Evolutionary conservation across 495 filamentous ascomycete genomes (phyloP), one percentile per base, ranked within the genome.

Genomic region (Aspergillus ostianus): DNA sequence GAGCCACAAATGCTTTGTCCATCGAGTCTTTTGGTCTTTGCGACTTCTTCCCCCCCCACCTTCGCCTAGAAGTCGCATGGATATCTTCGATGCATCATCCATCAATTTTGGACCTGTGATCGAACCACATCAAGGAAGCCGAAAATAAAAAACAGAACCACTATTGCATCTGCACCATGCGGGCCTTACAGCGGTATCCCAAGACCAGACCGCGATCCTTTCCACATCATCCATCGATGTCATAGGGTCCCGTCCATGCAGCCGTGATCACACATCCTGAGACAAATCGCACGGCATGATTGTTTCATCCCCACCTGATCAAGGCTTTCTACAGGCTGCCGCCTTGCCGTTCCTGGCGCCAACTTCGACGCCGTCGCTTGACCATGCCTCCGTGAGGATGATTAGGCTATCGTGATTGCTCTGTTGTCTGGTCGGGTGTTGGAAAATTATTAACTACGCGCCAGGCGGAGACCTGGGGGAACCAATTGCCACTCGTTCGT

Each of bases 311-410:
- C 65, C 62, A 60, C 65, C 9, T 48, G 32, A 36, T 58, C 54
- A 59, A 56, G 48, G 57, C 61, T 41, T 41, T 41, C 36, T 41
- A 62, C 56, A 53, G 60, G 59, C 59, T 46, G 51, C 55, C 57
- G 56, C 56, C 56, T 21, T 64, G 49, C 63, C 58, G 63, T 68
- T 65, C 60, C 66, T 68, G 63, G 60, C 55, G 56, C 65, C 51
- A 64, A 67, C 26, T 45, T n/a, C 30, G 59, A 55, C 54, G 21
- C 52, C 32, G 52, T 54, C 52, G 52, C 52, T 54, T 45, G 52
- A 54, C 52, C 19, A 54, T 45, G 21, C 10, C 32, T 17, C 32
- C 45, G 18, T n/a, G 51, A 54, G 19, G 26, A 52, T 54, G 51
- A 30, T 54, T 54, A 29, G 51, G 30, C 21, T 15, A 21, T 44